Conservation (phyloP, 805 yeast genomes). For the Cyberlindnera xylosilytica region DNA sequence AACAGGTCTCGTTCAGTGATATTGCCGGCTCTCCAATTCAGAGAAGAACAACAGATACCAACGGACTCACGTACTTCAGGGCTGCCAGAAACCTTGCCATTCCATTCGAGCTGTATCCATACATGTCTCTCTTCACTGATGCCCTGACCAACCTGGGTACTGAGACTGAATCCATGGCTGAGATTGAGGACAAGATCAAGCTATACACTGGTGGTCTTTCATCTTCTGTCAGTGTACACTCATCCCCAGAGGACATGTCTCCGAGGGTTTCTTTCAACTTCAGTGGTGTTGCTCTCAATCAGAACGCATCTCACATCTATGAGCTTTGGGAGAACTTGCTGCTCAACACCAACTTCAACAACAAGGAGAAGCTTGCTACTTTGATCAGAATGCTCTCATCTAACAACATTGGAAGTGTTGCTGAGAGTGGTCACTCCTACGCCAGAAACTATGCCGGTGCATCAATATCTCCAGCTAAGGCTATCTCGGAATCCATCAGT, state of each 20-base stretch:
- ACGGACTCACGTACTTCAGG: slow-evolving; percentile 76
- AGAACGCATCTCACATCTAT: slow-evolving; percentile 57
- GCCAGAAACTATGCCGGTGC: slow-evolving; percentile 71
- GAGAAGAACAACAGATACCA: slow-evolving; percentile 62
- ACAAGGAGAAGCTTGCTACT: slow-evolving; percentile 65
- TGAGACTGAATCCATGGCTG: slow-evolving; percentile 60
- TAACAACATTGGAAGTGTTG: slow-evolving; percentile 73
- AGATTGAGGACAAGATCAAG: slow-evolving; percentile 81
- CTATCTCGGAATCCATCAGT: slow-evolving; percentile 57
- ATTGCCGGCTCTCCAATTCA: slow-evolving; percentile 30
- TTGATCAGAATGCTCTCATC: slow-evolving; percentile 72
- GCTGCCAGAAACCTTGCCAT: slow-evolving; percentile 61
- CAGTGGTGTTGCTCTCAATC: slow-evolving; percentile 67
- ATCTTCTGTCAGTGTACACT: slow-evolving; percentile 53
- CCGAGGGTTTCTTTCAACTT: slow-evolving; percentile 54
- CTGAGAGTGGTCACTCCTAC: slow-evolving; percentile 84
- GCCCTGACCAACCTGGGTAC: slow-evolving; percentile 92
- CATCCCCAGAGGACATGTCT: slow-evolving; percentile 49
- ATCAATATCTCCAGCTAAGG: slow-evolving; percentile 54
- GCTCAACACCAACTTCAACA: slow-evolving; percentile 61
- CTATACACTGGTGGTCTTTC: slow-evolving; percentile 81
- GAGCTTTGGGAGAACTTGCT: slow-evolving; percentile 70
- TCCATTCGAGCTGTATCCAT: slow-evolving; percentile 63
- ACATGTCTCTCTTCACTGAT: slow-evolving; percentile 71
- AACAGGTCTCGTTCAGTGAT: slow-evolving; percentile 29